Evolutionary conservation across 176 grass and related monocot genomes (phyloP).

Genomic region (Phoenix dactylifera): DNA sequence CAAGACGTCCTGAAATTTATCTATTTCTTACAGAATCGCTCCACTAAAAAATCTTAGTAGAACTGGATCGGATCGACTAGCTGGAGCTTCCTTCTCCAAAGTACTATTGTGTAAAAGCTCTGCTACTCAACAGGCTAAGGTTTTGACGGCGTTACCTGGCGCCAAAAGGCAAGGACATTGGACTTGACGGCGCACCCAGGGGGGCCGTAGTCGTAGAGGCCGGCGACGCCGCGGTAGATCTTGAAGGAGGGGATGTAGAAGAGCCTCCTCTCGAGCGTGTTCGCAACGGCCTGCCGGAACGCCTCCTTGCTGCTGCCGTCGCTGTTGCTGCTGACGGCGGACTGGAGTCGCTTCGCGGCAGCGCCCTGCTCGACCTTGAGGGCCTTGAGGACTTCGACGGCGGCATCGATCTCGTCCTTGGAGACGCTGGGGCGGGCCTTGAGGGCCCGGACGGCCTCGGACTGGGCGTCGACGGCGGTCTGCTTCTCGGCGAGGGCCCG

Average conservation of each 20-base stretch:
- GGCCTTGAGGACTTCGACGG: conserved; percentile 48
- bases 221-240: conserved; percentile 85
- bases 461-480: conserved; percentile 44
- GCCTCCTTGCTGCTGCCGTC: conserved; percentile 34
- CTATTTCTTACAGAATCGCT: too few relatives aligned
- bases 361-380: conserved; percentile 50
- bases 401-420: conserved; percentile 33
- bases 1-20: too few relatives aligned
- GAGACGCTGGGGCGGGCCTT: conserved; percentile 27
- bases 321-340: conserved; percentile 15
- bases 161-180: conserved; percentile 71
- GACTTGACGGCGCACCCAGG: conserved; percentile 70
- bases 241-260: conserved; percentile 79
- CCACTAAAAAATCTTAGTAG: too few relatives aligned
- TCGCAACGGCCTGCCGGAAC: conserved; percentile 63
- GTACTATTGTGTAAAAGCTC: not conserved
- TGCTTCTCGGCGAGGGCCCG: conserved; percentile 48
- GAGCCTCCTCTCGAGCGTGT: conserved; percentile 66
- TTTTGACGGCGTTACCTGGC: conserved; percentile 37
- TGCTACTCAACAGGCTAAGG: not conserved
- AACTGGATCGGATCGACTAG: too few relatives aligned
- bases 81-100: not conserved
- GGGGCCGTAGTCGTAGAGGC: conserved; percentile 74
- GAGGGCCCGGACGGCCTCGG: conserved; percentile 39
- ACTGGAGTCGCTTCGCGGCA: conserved; percentile 39